phyloP scores from a whole-genome alignment of 2,329 filamentous ascomycete genomes.

The Diplodia sapinea region DNA sequence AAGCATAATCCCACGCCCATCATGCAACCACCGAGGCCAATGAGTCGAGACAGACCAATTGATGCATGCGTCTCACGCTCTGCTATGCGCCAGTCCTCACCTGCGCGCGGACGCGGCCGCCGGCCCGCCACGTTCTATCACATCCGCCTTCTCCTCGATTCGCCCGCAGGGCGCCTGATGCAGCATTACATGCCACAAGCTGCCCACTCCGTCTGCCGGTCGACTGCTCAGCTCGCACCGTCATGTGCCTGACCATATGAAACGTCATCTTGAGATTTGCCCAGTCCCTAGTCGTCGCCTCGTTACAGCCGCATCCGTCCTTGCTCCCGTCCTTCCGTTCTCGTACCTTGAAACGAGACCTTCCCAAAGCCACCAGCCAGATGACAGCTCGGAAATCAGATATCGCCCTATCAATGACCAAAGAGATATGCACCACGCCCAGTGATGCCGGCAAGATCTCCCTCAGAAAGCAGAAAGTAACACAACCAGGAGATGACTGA shows the following conservation, averaged over 20 bases:
- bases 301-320: constrained; percentile 22
- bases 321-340: constrained; percentile 27
- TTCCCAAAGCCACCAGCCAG: background rate
- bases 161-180: constrained; percentile 12
- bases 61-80: constrained; percentile 7
- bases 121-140: constrained; percentile 16
- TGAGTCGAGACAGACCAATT: background rate
- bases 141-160: background rate
- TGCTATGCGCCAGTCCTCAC: background rate
- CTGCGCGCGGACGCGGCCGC: constrained; percentile 5
- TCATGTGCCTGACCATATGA: constrained; percentile 4
- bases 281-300: constrained; percentile 3
- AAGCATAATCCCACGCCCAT: constrained; percentile 18
- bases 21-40: background rate
- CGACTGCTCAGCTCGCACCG: constrained; percentile 22
- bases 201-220: background rate
- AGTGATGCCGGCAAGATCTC: background rate
- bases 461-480: constrained; percentile 11
- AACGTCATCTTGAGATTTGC: constrained; percentile 9
- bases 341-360: constrained; percentile 12
- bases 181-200: constrained; percentile 4
- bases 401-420: background rate
- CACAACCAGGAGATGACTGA: background rate
- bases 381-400: background rate
- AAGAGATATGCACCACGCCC: background rate